Conservation (phyloP, 2,329 filamentous ascomycete species). For the Neophaeococcomyces mojaviensis region DNA sequence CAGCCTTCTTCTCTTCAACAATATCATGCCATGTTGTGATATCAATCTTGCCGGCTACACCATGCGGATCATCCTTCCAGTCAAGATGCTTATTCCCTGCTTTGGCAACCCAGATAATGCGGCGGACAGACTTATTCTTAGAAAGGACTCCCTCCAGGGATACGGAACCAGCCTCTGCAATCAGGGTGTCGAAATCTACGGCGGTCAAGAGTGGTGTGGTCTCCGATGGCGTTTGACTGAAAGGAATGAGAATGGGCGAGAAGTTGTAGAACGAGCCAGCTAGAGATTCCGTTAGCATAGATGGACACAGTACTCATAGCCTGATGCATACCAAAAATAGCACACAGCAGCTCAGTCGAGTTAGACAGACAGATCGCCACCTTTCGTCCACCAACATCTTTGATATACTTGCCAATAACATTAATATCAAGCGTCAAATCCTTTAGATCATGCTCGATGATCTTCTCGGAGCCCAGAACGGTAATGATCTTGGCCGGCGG, state of each 20-base stretch:
- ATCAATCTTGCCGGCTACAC: constrained; percentile 64
- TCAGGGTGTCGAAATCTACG: constrained; percentile 69
- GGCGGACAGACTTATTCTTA: constrained; percentile 61
- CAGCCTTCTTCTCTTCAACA: constrained; percentile 58
- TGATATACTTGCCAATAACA: constrained; percentile 69
- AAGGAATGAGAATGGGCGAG: constrained; percentile 77
- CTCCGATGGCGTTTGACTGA: constrained; percentile 62
- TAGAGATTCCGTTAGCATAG: constrained; percentile 23
- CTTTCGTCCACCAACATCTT: constrained; percentile 59
- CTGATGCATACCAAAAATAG: constrained; percentile 58
- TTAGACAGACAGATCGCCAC: constrained; percentile 91
- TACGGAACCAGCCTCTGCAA: constrained; percentile 80
- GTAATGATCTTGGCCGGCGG: constrained; percentile 67
- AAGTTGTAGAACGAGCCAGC: constrained; percentile 85
- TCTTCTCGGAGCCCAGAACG: constrained; percentile 66
- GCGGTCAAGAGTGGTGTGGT: constrained; percentile 65
- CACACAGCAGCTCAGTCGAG: constrained; percentile 75
- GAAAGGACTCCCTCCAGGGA: constrained; percentile 67
- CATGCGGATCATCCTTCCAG: constrained; percentile 82
- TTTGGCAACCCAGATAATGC: constrained; percentile 88
- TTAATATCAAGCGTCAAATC: constrained; percentile 80
- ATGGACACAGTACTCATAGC: background rate
- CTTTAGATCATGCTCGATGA: constrained; percentile 63
- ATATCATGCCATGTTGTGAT: constrained; percentile 93
- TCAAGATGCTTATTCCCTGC: constrained; percentile 86